phyloP scores from a whole-genome alignment of 2,329 filamentous ascomycete species.

The Trichoderma sp. region DNA sequence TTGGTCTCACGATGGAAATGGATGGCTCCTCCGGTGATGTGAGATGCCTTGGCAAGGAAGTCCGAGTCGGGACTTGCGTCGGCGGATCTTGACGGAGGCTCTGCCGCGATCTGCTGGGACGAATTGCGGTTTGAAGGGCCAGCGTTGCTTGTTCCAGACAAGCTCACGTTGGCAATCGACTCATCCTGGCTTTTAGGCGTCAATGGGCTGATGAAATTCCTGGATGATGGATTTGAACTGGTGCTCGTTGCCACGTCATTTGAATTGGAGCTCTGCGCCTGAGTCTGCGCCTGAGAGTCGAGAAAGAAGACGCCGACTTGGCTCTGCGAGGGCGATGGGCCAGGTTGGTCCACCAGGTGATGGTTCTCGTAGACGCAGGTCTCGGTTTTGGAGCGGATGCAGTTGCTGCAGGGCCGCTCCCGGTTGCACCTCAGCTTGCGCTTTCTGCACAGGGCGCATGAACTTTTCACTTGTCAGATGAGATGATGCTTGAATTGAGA shows the following conservation, averaged over 20 bases:
- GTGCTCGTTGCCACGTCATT: not conserved
- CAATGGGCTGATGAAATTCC: slow-evolving; percentile 20
- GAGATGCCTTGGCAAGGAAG: slow-evolving; percentile 42
- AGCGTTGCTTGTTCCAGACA: not conserved
- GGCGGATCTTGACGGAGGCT: not conserved
- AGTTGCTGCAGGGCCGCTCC: slow-evolving; percentile 47
- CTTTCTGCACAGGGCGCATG: slow-evolving; percentile 47
- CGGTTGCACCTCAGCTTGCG: slow-evolving; percentile 51
- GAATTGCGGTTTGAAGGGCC: not conserved
- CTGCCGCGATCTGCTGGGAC: not conserved
- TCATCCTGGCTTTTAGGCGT: slow-evolving; percentile 30
- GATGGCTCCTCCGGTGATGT: slow-evolving; percentile 47
- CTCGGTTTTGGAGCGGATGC: slow-evolving; percentile 42
- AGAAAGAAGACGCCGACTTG: slow-evolving; percentile 11
- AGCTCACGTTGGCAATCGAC: not conserved
- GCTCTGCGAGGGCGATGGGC: not conserved
- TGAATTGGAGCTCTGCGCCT: not conserved
- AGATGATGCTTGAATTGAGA: not conserved
- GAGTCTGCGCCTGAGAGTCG: not conserved
- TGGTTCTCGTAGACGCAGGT: slow-evolving; percentile 42
- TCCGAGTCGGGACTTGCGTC: slow-evolving; percentile 24
- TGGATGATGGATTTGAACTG: not conserved
- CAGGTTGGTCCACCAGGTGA: not conserved
- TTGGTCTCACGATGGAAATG: slow-evolving; percentile 46
- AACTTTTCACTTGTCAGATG: slow-evolving; percentile 34